These are phyloP conservation scores for Delitschia confertaspora DNA, from an alignment of 495 filamentous ascomycete species.

Conservation along the genomic window DNA sequence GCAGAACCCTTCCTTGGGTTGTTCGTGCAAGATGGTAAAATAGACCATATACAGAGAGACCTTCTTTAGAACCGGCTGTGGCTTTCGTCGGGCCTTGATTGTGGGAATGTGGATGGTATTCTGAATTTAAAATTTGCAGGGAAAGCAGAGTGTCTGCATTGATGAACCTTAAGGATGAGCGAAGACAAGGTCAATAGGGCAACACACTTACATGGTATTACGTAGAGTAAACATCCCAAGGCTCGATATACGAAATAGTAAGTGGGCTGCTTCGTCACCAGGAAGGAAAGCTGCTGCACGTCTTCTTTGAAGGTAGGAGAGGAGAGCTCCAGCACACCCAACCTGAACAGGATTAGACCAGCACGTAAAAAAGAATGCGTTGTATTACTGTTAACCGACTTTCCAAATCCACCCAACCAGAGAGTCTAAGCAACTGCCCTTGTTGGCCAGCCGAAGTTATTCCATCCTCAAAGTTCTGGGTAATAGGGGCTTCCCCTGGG, in stretches of 20 bases:
- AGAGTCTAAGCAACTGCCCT: constrained; percentile 61
- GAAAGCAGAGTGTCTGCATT: constrained; percentile 70
- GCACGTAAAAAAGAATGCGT: no score
- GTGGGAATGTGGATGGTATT: constrained; percentile 76
- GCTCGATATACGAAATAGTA: constrained; percentile 49
- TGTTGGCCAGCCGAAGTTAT: constrained; percentile 48
- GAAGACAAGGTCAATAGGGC: constrained; percentile 8
- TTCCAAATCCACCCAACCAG: constrained; percentile 67
- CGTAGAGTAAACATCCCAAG: constrained; percentile 72
- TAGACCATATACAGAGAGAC: constrained; percentile 79
- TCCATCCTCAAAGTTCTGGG: constrained; percentile 40
- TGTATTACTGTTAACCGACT: constrained; percentile 52
- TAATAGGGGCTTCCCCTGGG: constrained; percentile 46
- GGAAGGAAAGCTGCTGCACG: constrained; percentile 51
- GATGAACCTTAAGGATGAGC: constrained; percentile 50
- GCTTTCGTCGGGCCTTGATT: constrained; percentile 65
- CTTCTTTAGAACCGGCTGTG: constrained; percentile 69
- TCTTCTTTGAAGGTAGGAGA: constrained; percentile 68
- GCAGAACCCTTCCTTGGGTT: constrained; percentile 64
- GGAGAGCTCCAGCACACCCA: constrained; percentile 78
- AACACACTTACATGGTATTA: constrained; percentile 57
- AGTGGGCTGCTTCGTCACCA: constrained; percentile 41
- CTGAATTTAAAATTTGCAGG: constrained; percentile 77
- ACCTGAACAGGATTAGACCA: constrained; percentile 27
- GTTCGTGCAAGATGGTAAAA: constrained; percentile 71